Evolutionary conservation across 768 basidiomycete genomes (phyloP).

Genomic region (Tremella mesenterica): DNA sequence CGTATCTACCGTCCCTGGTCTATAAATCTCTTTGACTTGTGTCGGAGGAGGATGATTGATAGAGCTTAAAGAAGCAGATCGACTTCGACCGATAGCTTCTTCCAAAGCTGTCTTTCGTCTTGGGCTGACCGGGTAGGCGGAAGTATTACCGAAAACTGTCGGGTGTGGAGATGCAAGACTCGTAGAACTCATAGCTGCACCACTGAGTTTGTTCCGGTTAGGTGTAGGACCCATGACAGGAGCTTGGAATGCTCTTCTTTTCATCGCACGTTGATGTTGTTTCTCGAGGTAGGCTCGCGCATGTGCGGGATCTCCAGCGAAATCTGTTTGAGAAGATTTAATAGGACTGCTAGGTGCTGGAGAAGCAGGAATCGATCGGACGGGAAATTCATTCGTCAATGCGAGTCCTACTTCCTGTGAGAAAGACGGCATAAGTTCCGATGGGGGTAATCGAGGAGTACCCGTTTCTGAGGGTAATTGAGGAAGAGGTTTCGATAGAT

Average conservation of each 20-base stretch:
- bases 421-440: background rate
- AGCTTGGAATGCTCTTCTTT: slow-evolving; percentile 28
- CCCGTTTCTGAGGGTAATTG: slow-evolving; percentile 1
- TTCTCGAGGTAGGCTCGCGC: slow-evolving; percentile 28
- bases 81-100: slow-evolving; percentile 30
- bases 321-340: background rate
- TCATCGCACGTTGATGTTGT: slow-evolving; percentile 33
- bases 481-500: slow-evolving; percentile 20
- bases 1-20: too few species aligned
- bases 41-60: slow-evolving; percentile 6
- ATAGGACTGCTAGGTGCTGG: background rate
- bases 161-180: background rate
- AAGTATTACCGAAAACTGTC: background rate
- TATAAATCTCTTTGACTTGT: background rate
- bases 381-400: slow-evolving; percentile 13
- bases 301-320: slow-evolving; percentile 15
- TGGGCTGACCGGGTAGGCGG: slow-evolving; percentile 1
- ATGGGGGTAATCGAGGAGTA: slow-evolving; percentile 3
- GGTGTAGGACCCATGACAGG: slow-evolving; percentile 14
- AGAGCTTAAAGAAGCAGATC: slow-evolving; percentile 21
- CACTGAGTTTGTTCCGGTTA: background rate
- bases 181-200: background rate
- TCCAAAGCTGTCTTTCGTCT: slow-evolving; percentile 26
- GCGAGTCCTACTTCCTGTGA: slow-evolving; percentile 24
- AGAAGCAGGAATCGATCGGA: background rate